These are phyloP conservation scores for Danielozyma ontarioensis DNA, from an alignment of 805 yeast genomes.

Conservation along the genomic window DNA sequence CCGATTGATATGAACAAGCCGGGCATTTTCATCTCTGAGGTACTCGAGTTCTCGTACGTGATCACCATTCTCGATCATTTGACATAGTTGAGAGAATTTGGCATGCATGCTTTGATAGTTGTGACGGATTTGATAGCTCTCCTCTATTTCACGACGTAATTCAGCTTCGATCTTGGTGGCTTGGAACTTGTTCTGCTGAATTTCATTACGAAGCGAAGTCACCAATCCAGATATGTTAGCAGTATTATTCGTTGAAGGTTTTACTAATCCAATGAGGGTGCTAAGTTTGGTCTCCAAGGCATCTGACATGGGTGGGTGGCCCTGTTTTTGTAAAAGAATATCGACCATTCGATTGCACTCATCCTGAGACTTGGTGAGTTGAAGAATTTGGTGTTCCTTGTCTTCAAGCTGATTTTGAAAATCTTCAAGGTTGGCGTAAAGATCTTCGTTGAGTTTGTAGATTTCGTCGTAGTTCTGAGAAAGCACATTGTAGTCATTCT, in stretches of 20 bases:
- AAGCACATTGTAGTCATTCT: constrained; percentile 14
- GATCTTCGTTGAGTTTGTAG: constrained; percentile 31
- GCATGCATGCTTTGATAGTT: constrained; percentile 13
- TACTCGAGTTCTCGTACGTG: constrained; percentile 2
- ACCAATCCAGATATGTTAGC: too few relatives aligned
- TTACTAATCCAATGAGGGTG: too few relatives aligned
- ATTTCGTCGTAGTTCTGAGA: constrained; percentile 29
- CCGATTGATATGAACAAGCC: constrained; percentile 12
- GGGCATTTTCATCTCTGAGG: constrained; percentile 13
- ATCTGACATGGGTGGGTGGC: too few relatives aligned
- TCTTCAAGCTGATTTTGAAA: constrained; percentile 27
- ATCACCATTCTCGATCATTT: constrained; percentile 2
- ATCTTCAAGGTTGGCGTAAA: constrained; percentile 29
- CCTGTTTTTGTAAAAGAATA: not conserved
- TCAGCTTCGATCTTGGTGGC: constrained; percentile 16
- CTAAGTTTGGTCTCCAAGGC: not conserved
- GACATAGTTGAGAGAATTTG: constrained; percentile 16
- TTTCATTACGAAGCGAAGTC: constrained; percentile 6
- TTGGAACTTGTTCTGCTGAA: constrained; percentile 14
- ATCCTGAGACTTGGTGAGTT: not conserved
- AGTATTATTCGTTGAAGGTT: too few relatives aligned
- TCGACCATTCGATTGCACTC: constrained; percentile 1
- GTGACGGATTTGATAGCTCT: constrained; percentile 14
- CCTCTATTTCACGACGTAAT: constrained; percentile 17
- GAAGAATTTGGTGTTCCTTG: constrained; percentile 17